Percentiles rank a stretch among this genome's conserved stretches.
These are phyloP conservation scores for Monilinia fructicola DNA, from an alignment of 2,329 filamentous ascomycete genomes.

Conservation along the genomic window DNA sequence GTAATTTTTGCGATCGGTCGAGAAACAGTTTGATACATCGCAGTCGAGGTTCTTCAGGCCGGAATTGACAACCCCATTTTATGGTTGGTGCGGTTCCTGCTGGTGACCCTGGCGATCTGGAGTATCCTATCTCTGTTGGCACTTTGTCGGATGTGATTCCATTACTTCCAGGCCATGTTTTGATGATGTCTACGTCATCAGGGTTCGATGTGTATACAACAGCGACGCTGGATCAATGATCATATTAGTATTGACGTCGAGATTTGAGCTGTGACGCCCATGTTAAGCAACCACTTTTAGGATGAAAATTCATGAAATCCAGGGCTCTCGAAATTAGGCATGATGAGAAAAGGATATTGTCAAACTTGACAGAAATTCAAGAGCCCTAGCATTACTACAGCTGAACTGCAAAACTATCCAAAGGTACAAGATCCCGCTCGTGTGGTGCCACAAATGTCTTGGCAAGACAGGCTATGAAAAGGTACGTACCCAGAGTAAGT, in stretches of 20 bases:
- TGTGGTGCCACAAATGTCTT: constrained; percentile 10
- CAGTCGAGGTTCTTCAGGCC: constrained; percentile 71
- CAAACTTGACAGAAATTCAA: not conserved
- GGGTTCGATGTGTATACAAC: constrained; percentile 73
- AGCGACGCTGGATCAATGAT: constrained; percentile 54
- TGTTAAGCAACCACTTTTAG: not conserved
- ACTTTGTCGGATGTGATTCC: constrained; percentile 88
- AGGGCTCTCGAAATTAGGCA: not conserved
- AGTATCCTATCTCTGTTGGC: constrained; percentile 70
- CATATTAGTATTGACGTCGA: not conserved
- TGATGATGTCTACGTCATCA: constrained; percentile 80
- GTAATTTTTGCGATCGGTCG: constrained; percentile 75
- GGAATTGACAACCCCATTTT: constrained; percentile 84
- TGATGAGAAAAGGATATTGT: not conserved
- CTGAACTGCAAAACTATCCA: not conserved
- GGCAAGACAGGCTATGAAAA: constrained; percentile 11
- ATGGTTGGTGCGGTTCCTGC: constrained; percentile 49
- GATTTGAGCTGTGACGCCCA: not conserved
- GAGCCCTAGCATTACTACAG: not conserved
- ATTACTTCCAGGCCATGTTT: constrained; percentile 80
- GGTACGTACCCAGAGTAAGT: constrained; percentile 67
- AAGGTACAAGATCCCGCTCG: not conserved
- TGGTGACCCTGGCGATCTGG: constrained; percentile 44
- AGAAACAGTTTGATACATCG: constrained; percentile 84
- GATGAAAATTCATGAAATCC: not conserved